Evolutionary conservation across 2,329 filamentous ascomycete species (phyloP).

Genomic region (Talaromyces sp.): DNA sequence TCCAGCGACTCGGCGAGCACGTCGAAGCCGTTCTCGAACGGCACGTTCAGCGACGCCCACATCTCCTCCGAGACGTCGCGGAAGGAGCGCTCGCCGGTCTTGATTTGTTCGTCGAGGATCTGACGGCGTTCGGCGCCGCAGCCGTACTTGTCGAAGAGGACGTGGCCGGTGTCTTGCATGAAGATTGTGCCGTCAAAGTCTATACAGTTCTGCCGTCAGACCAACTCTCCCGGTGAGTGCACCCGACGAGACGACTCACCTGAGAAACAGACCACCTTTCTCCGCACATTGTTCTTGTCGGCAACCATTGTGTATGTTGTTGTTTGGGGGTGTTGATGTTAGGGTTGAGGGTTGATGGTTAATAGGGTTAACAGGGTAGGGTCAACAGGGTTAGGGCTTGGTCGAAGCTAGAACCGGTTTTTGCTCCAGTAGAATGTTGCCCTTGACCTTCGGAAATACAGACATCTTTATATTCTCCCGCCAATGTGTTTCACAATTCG

Average conservation of each 20-base stretch:
- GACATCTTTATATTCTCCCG: neutral
- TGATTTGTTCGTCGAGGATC: constrained; percentile 61
- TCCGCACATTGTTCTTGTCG: constrained; percentile 2
- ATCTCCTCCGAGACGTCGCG: constrained; percentile 68
- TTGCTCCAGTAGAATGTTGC: neutral
- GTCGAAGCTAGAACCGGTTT: neutral
- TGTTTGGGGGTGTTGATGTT: neutral
- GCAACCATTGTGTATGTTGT: constrained; percentile 3
- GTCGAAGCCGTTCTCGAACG: constrained; percentile 65
- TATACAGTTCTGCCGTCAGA: constrained; percentile 27
- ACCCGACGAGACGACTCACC: neutral
- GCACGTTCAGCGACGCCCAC: constrained; percentile 64
- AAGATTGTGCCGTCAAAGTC: constrained; percentile 71
- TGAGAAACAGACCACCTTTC: constrained; percentile 14
- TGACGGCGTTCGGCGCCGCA: constrained; percentile 57
- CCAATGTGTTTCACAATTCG: too few relatives aligned
- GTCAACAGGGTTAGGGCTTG: constrained; percentile 5
- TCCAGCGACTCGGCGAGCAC: constrained; percentile 60
- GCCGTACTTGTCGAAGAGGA: constrained; percentile 63
- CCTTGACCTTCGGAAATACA: neutral
- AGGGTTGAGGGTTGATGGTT: neutral
- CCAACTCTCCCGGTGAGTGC: neutral
- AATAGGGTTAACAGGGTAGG: neutral
- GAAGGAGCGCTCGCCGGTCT: constrained; percentile 62
- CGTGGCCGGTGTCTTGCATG: constrained; percentile 67